Evolutionary conservation across 352 stramenopile genomes (phyloP).

Genomic region (Pythium utonaiense): DNA sequence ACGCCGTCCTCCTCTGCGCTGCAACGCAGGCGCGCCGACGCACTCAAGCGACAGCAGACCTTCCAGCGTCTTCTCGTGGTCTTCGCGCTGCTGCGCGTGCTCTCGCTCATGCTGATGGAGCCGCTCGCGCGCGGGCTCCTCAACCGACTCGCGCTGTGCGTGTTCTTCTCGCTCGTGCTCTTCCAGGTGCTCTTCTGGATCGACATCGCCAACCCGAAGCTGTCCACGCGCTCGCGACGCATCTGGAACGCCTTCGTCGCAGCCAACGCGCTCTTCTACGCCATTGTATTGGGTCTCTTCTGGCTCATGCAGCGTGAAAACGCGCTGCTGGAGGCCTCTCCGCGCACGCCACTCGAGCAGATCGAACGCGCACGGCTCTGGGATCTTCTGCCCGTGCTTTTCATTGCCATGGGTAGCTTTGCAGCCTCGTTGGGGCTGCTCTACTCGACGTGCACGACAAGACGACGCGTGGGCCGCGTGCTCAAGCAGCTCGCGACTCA

Average conservation of each 20-base stretch:
- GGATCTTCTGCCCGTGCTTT: conserved; percentile 53
- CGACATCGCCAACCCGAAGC: conserved; percentile 82
- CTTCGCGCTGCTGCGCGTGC: conserved; percentile 54
- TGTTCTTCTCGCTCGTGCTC: conserved; percentile 85
- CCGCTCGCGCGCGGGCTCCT: conserved; percentile 44
- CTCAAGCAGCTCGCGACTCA: conserved; percentile 44
- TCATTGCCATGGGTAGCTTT: conserved; percentile 69
- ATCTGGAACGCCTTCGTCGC: conserved; percentile 75
- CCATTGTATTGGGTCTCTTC: conserved; percentile 54
- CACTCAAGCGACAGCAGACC: conserved; percentile 45
- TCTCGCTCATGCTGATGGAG: conserved; percentile 44
- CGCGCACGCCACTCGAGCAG: conserved; percentile 10
- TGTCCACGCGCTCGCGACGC: conserved; percentile 62
- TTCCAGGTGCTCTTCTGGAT: conserved; percentile 87
- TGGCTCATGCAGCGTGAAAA: conserved; percentile 33
- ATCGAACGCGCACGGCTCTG: conserved; percentile 31
- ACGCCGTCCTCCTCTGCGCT: conserved; percentile 19
- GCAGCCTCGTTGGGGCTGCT: conserved; percentile 61
- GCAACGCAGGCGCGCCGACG: conserved; percentile 23
- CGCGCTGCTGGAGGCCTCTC: conserved; percentile 3
- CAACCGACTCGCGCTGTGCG: conserved; percentile 66
- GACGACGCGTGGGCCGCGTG: conserved; percentile 61
- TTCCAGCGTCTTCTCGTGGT: conserved; percentile 72
- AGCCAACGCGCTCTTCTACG: conserved; percentile 76
- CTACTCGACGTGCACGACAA: conserved; percentile 78